Percentiles rank a stretch among this genome's conserved stretches.
phyloP scores from a whole-genome alignment of 1,139 yeast genomes.

The Saccharomyces pastorianus region DNA sequence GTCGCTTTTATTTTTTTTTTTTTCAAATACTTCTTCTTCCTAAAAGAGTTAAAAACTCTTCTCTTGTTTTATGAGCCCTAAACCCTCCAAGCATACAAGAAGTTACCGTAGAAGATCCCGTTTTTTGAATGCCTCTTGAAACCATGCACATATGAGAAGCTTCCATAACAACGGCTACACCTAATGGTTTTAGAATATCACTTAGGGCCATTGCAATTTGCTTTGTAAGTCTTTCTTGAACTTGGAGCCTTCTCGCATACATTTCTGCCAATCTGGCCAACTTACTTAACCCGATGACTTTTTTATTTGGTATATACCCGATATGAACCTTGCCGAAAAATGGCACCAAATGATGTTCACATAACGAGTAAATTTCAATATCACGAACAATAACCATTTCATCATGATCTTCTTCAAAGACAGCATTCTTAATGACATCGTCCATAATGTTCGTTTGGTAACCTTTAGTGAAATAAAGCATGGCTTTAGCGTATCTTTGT shows the following conservation, averaged over 20 bases:
- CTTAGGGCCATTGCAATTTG: constrained; percentile 94
- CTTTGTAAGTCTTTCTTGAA: constrained; percentile 91
- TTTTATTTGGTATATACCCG: constrained; percentile 90
- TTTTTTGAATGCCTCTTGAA: constrained; percentile 92
- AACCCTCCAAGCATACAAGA: constrained; percentile 97
- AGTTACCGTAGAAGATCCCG: constrained; percentile 88
- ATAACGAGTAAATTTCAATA: constrained; percentile 81
- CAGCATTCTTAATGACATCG: constrained; percentile 90
- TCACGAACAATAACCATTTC: constrained; percentile 98
- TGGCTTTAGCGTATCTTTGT: constrained; percentile 90
- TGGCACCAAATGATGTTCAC: constrained; percentile 97
- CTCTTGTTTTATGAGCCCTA: constrained; percentile 91
- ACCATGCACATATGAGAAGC: constrained; percentile 99
- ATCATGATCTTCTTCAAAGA: constrained; percentile 96
- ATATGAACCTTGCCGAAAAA: constrained; percentile 94
- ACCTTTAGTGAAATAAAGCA: constrained; percentile 92
- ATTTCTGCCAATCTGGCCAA: constrained; percentile 93
- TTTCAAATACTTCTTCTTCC: constrained; percentile 39
- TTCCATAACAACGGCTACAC: constrained; percentile 96
- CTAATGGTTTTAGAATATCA: constrained; percentile 86
- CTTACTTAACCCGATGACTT: constrained; percentile 90
- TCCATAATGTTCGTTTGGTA: constrained; percentile 78
- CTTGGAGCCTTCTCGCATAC: constrained; percentile 92
- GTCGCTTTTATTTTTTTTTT: constrained; percentile 55
- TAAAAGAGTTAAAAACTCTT: constrained; percentile 81